Percentiles rank a stretch among this genome's conserved stretches.
Evolutionary conservation across 129 eudicot species (phyloP).

Genomic region (Tanacetum coccineum): DNA sequence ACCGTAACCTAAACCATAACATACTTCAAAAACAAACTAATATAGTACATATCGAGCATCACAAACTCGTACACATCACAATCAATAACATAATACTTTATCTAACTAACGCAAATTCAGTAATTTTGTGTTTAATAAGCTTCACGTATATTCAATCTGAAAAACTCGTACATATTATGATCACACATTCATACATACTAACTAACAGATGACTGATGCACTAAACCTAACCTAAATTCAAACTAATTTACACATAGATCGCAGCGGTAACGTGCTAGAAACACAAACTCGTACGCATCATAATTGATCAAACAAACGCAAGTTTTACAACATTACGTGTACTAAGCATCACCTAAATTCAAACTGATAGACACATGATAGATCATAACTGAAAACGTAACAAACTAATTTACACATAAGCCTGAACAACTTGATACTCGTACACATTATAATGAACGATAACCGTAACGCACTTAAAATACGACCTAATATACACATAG

Average conservation of each 20-base stretch:
- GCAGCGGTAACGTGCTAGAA: background rate
- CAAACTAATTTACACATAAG: too few species aligned
- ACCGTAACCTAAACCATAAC: too few species aligned
- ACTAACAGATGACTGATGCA: too few species aligned
- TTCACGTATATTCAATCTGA: background rate
- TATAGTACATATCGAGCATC: background rate
- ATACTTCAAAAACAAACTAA: constrained; percentile 3
- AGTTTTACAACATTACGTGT: background rate
- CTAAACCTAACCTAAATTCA: background rate
- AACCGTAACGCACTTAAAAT: too few species aligned
- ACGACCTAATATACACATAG: too few species aligned
- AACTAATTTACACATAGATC: background rate
- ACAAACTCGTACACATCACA: constrained; percentile 8
- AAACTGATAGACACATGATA: constrained; percentile 10
- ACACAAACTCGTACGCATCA: constrained; percentile 10
- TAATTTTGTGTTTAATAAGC: background rate
- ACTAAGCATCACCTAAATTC: background rate
- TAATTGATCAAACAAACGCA: background rate
- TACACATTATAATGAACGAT: too few species aligned
- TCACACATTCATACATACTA: too few species aligned
- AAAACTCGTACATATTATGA: background rate
- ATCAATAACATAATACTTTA: background rate
- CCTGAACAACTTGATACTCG: constrained; percentile 39
- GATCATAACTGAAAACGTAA: background rate
- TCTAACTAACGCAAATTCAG: background rate